These are phyloP conservation scores for Acacia crassicarpa DNA, from an alignment of 306 rosid species.

Conservation along the genomic window DNA sequence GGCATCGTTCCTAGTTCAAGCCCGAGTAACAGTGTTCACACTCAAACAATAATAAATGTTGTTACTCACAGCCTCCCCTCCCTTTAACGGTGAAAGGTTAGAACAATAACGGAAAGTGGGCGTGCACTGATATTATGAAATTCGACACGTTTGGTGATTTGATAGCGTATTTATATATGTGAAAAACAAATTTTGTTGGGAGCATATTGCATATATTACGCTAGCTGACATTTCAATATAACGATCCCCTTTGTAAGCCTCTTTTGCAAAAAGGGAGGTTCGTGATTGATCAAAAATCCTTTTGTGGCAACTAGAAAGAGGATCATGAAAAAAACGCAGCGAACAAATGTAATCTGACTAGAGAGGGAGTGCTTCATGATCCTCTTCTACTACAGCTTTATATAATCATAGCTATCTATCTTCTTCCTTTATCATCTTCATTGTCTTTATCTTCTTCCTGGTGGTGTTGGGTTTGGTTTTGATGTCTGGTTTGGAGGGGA, in stretches of 20 bases:
- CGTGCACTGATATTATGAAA: background rate
- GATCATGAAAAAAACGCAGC: no score
- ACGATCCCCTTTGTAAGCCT: background rate
- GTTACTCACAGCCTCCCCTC: background rate
- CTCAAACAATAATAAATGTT: no score
- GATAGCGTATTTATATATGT: background rate
- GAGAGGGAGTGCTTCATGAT: no score
- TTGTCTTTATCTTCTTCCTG: no score
- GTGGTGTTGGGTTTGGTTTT: no score
- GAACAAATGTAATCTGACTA: no score
- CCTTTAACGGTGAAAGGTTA: background rate
- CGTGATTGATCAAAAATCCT: background rate
- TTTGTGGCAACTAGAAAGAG: background rate
- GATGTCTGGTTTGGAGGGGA: no score
- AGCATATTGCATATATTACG: conserved; percentile 23
- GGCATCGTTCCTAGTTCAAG: no score
- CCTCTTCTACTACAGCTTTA: no score
- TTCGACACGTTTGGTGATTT: conserved; percentile 12
- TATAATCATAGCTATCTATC: no score
- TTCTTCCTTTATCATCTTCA: no score
- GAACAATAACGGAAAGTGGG: conserved; percentile 1
- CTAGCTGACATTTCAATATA: conserved; percentile 19
- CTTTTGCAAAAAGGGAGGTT: background rate
- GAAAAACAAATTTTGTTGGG: background rate
- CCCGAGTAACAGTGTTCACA: no score